Base-by-base conservation (phyloP, 805 yeast species). In the Wickerhamiella sergipiensis region DNA sequence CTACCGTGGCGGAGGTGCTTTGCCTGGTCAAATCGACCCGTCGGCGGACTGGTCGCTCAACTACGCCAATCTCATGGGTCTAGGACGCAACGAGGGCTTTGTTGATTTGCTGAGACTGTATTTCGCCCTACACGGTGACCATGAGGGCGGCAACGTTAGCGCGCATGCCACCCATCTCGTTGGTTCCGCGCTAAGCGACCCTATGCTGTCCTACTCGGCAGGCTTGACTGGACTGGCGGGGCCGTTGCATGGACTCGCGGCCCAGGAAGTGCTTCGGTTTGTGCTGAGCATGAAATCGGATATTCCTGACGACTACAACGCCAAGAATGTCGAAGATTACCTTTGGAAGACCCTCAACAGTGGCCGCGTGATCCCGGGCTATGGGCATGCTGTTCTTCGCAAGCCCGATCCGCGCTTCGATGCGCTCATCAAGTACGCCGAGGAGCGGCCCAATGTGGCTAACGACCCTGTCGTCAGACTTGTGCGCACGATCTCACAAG, bases 191-290 rank as follows among this genome's bases (percentile, higher is more conserved):
- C 71, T 84, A 58, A 75, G 85, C 47, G 83, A 84, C 54, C 88
- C 92, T 55, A 82, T 71, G 71, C 71, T 84, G 60, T 79, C 87
- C 46, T 80, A 80, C 60, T 73, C 87, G 52, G 86, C 92, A 42
- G 92, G 92, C 58, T 72, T 84, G 58, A 79, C 80, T 67, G 94
- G 94, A 61, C 72, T 84, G 55, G 92, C 94, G 33, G 94, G 94
- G 56, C 92, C 94, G 53, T 72, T 84, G 60, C 94, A 84, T 68
- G 92, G 92, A 33, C 73, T 84, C 58, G 94, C 92, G 53, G 83
- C 84, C 66, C 94, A 84, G 69, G 92, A 84, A 69, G 92, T 84
- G 51, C 79, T 84, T 57, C 77, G 82, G 64, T 84, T 83, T 72
- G 75, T 83, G 59, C 70, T 79, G 64, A 77, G 75, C 60, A 77